These are phyloP conservation scores for Leptographium wingfieldii DNA, from an alignment of 2,329 filamentous ascomycete genomes.

Conservation along the genomic window DNA sequence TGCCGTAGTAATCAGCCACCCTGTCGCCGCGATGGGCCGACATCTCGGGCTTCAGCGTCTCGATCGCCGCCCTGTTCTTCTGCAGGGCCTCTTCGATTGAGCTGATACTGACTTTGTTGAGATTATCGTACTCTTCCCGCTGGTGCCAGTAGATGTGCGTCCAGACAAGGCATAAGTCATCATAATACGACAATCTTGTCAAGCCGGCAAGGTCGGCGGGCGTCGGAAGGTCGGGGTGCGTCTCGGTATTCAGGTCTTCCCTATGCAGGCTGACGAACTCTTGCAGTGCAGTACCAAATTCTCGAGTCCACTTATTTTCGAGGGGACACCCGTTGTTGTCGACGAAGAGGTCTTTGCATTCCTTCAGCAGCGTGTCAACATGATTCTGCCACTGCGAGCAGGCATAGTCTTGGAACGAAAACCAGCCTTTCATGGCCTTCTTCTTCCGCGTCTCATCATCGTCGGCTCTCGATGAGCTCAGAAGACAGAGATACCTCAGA, in stretches of 20 bases:
- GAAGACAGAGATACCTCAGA: background rate
- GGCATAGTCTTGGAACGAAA: background rate
- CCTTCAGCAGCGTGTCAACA: background rate
- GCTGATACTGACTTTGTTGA: background rate
- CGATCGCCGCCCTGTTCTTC: background rate
- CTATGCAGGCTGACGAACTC: too few species aligned
- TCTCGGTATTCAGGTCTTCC: background rate
- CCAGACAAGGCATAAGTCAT: background rate
- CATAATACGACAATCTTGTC: background rate
- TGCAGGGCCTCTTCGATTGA: background rate
- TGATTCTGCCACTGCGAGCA: background rate
- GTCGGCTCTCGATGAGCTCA: background rate
- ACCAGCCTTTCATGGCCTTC: background rate
- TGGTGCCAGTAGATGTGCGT: background rate
- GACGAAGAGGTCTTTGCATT: background rate
- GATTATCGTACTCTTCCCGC: background rate
- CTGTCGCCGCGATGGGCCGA: background rate
- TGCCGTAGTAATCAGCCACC: background rate
- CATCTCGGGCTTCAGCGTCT: background rate
- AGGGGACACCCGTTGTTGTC: too few species aligned
- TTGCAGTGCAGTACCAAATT: too few species aligned
- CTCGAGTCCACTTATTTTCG: too few species aligned
- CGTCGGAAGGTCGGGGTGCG: background rate
- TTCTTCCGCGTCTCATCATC: background rate
- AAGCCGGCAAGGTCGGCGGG: background rate